These are phyloP conservation scores for Bruguiera hainesii DNA, from an alignment of 441 rosid genomes.

Conservation along the genomic window DNA sequence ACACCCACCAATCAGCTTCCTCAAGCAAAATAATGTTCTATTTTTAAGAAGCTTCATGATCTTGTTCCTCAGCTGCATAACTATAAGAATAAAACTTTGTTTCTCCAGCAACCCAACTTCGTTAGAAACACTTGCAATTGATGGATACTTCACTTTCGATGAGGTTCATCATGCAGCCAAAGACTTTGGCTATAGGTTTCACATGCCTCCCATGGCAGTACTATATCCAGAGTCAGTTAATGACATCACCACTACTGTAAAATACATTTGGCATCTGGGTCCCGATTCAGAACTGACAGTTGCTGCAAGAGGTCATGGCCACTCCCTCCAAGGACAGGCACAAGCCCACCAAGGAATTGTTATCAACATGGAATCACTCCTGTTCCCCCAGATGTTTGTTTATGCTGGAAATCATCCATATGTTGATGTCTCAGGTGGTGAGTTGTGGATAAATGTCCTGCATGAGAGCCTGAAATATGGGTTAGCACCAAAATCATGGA, in stretches of 20 bases:
- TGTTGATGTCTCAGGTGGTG: constrained; percentile 83
- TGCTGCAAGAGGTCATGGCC: constrained; percentile 95
- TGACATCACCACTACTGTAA: constrained; percentile 69
- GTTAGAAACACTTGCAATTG: constrained; percentile 48
- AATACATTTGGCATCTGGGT: constrained; percentile 84
- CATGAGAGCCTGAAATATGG: constrained; percentile 73
- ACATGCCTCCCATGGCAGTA: constrained; percentile 64
- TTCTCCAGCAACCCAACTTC: constrained; percentile 63
- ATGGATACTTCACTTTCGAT: constrained; percentile 68
- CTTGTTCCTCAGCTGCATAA: constrained; percentile 61
- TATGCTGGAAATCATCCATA: constrained; percentile 45
- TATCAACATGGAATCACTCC: constrained; percentile 82
- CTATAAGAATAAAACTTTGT: constrained; percentile 54
- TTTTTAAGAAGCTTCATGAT: constrained; percentile 50
- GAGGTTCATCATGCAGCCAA: constrained; percentile 68
- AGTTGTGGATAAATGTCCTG: constrained; percentile 90
- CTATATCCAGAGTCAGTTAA: constrained; percentile 76
- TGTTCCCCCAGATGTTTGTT: constrained; percentile 44
- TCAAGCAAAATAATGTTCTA: constrained; percentile 44
- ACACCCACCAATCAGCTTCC: constrained; percentile 35
- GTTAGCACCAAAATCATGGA: constrained; percentile 95
- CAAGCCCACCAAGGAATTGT: constrained; percentile 77
- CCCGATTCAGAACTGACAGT: constrained; percentile 68
- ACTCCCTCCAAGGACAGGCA: constrained; percentile 94
- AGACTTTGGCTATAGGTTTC: constrained; percentile 83